Percentiles rank a stretch among this genome's conserved stretches.
Conservation (phyloP, 768 basidiomycete genomes). For the Russula lepida region DNA sequence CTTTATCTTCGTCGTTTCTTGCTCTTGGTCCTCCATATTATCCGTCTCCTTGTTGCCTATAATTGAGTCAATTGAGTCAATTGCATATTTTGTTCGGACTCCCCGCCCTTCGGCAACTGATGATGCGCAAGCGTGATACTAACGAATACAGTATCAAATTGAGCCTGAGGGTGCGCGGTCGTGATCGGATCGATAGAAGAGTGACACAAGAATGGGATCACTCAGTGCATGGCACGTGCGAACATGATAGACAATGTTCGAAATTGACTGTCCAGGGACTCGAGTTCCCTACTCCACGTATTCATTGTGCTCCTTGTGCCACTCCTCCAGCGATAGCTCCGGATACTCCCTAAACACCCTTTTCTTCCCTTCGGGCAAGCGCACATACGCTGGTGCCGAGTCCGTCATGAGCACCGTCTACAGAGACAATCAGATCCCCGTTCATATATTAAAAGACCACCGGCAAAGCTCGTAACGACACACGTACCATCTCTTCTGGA, state of each 20-base stretch:
- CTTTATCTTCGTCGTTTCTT: too few species aligned
- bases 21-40: too few species aligned
- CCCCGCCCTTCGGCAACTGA: too few species aligned
- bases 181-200: background rate
- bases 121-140: too few species aligned
- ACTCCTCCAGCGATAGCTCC: conserved; percentile 41
- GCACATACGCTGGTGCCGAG: conserved; percentile 53
- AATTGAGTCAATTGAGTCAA: too few species aligned
- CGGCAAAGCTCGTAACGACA: background rate
- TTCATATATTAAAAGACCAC: background rate
- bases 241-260: background rate
- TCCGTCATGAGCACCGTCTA: conserved; percentile 16
- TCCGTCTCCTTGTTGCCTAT: too few species aligned
- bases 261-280: background rate
- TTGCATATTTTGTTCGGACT: too few species aligned
- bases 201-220: background rate
- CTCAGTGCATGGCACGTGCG: background rate
- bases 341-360: conserved; percentile 39
- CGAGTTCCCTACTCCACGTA: conserved; percentile 27
- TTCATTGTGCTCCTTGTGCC: conserved; percentile 48
- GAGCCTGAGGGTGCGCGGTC: too few species aligned
- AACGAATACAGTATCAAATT: too few species aligned
- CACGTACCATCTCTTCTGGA: conserved; percentile 43
- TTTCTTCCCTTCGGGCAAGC: conserved; percentile 52
- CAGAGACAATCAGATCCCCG: too few species aligned